Conservation (phyloP, 1,284 basidiomycete genomes). For the Wolfiporia cocos region DNA sequence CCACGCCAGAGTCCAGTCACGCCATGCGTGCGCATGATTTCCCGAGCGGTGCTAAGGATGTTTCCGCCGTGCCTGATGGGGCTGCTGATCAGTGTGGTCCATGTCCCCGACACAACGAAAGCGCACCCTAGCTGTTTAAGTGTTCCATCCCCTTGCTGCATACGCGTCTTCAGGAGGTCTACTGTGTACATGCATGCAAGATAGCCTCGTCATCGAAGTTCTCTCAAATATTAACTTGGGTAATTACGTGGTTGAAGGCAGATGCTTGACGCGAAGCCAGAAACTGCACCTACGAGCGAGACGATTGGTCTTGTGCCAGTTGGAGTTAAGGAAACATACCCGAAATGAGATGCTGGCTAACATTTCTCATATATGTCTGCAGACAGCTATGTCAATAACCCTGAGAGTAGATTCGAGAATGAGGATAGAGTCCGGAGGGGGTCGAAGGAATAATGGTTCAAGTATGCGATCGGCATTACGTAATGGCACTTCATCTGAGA, state of each 20-base stretch:
- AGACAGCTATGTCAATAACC: too few relatives aligned
- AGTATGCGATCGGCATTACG: too few relatives aligned
- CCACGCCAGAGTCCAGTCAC: slow-evolving; percentile 79
- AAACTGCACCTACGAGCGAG: slow-evolving; percentile 51
- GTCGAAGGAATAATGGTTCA: not conserved
- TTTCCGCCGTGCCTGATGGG: slow-evolving; percentile 24
- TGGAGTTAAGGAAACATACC: slow-evolving; percentile 34
- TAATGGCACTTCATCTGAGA: too few relatives aligned
- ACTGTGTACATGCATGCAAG: slow-evolving; percentile 36
- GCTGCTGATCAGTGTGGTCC: not conserved
- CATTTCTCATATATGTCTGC: slow-evolving; percentile 50
- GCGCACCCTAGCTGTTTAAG: slow-evolving; percentile 29
- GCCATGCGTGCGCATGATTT: slow-evolving; percentile 60
- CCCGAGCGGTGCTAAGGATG: slow-evolving; percentile 47
- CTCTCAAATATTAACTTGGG: slow-evolving; percentile 1
- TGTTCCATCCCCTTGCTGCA: slow-evolving; percentile 69
- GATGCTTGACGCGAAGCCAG: slow-evolving; percentile 68
- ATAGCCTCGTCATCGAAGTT: not conserved
- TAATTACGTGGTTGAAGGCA: slow-evolving; percentile 71
- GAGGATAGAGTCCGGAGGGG: too few relatives aligned
- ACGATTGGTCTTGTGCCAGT: not conserved
- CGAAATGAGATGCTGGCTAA: slow-evolving; percentile 67
- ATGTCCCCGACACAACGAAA: slow-evolving; percentile 2
- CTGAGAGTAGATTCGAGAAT: too few relatives aligned
- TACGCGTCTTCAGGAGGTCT: slow-evolving; percentile 83